phyloP scores from a whole-genome alignment of 352 stramenopile species.

The Globisporangium iwayamae region DNA sequence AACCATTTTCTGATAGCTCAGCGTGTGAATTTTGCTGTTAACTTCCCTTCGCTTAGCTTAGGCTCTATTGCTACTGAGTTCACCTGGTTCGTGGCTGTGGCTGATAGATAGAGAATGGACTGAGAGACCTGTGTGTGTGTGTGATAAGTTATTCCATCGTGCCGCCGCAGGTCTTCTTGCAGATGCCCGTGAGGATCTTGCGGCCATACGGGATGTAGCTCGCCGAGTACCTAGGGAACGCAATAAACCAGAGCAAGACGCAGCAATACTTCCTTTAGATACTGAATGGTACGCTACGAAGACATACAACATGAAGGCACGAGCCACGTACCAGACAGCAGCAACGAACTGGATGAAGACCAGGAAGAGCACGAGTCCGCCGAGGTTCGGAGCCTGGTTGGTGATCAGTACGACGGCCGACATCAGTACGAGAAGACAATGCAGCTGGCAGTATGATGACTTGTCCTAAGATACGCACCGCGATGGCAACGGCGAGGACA shows the following conservation, averaged over 20 bases:
- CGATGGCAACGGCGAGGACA: constrained; percentile 68
- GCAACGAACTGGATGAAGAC: constrained; percentile 74
- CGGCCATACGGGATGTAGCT: constrained; percentile 84
- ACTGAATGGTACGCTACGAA: neutral
- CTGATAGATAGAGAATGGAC: neutral
- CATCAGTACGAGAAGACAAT: neutral
- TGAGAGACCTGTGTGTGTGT: neutral
- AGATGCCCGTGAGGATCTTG: constrained; percentile 69
- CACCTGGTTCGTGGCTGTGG: neutral
- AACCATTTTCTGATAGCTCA: too few relatives aligned
- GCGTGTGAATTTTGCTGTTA: too few relatives aligned
- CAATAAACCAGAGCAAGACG: neutral
- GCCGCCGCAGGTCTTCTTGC: constrained; percentile 57
- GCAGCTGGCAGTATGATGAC: neutral
- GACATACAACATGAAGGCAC: neutral
- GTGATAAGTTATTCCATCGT: constrained; percentile 18
- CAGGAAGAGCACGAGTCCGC: constrained; percentile 72
- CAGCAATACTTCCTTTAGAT: neutral
- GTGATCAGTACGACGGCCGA: neutral
- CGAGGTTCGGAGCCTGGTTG: constrained; percentile 52
- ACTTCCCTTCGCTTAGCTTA: too few relatives aligned
- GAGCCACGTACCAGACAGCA: constrained; percentile 51
- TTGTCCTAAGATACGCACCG: constrained; percentile 25
- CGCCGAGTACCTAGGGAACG: constrained; percentile 55
- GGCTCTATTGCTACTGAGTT: constrained; percentile 20